phyloP scores from a whole-genome alignment of 352 stramenopile genomes.

The Globisporangium polare region DNA sequence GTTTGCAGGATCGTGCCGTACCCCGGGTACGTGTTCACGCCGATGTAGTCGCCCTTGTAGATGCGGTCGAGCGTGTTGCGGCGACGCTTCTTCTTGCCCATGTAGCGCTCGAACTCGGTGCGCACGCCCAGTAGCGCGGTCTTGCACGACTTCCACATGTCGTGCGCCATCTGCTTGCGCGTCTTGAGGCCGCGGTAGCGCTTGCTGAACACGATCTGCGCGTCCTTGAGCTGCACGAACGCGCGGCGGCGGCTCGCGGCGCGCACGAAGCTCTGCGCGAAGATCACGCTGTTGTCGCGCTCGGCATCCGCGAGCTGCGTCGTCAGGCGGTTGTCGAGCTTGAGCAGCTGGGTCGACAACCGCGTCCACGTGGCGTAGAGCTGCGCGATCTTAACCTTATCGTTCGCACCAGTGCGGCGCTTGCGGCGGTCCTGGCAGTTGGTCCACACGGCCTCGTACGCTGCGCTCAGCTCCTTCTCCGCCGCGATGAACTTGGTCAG shows the following conservation, averaged over 20 bases:
- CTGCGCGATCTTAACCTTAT: constrained; percentile 49
- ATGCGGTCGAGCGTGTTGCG: constrained; percentile 70
- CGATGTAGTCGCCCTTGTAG: constrained; percentile 81
- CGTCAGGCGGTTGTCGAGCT: constrained; percentile 40
- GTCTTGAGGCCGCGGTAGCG: constrained; percentile 71
- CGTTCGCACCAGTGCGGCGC: constrained; percentile 42
- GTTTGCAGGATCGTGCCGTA: constrained; percentile 63
- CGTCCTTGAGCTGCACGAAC: constrained; percentile 54
- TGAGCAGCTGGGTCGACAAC: constrained; percentile 49
- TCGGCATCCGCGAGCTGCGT: constrained; percentile 51
- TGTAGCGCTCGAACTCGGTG: constrained; percentile 81
- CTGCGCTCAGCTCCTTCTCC: constrained; percentile 41
- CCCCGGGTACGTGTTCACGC: constrained; percentile 60
- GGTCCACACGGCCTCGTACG: constrained; percentile 46
- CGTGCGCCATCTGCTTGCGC: constrained; percentile 58
- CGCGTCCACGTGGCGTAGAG: constrained; percentile 63
- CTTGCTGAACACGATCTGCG: constrained; percentile 77
- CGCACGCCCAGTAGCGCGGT: constrained; percentile 69
- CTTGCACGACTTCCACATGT: constrained; percentile 72
- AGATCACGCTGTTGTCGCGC: constrained; percentile 63
- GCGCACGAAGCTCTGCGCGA: constrained; percentile 72
- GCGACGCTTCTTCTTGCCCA: constrained; percentile 84
- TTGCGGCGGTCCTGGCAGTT: constrained; percentile 75
- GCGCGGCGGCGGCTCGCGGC: constrained; percentile 40
- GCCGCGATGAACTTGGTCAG: constrained; percentile 56